Base-by-base conservation (phyloP, 805 yeast species). In the Zygotorulaspora sp. region DNA sequence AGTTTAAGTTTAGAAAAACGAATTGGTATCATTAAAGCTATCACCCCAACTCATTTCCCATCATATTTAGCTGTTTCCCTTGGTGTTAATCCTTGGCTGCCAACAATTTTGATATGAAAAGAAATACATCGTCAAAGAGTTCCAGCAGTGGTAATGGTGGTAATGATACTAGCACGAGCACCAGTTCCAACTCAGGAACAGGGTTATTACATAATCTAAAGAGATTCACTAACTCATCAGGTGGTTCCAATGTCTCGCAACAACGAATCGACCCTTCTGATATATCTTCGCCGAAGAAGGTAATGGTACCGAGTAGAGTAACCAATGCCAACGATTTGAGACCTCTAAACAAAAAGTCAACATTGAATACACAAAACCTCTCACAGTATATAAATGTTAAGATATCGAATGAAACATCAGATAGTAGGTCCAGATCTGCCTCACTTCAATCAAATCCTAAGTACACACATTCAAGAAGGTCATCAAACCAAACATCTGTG, bases 191-290 rank as follows among this genome's bases (percentile, higher is more conserved):
- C 18, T 23, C 41, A 7, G 33, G 40, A 14, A 35, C 53, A 10
- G 50, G 56, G 3, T 41, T 58, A 6, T 43, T 58, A 28, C 54
- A 57, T 13, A 58, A 55, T 35, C 40, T 58, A 35, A 58, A 55
- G 41, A 48, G 55, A 35, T 39, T 58, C 12, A 47, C 61, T 2
- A 53, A 48, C 26, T 40, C 52, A 3, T 38, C 41, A 14, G 36
- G 34, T 18, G 15, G 26, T 17, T 22, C 40, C 6, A 41, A 28
- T 20, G 34, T 35, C n/a, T 21, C 30, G 9, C 33, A 36, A 15
- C 46, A 39, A 31, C 40, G 40, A 6, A 40, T 38, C 8, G 49
- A 46, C 8, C 36, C 44, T 5, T 33, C 45, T 6, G 49, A 43
- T 23, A 46, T 48, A 11, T 48, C 57, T 5, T 48, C 54, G 3